These are phyloP conservation scores for Cardiosporidium cionae DNA, from an alignment of 169 alveolate species.

Conservation along the genomic window DNA sequence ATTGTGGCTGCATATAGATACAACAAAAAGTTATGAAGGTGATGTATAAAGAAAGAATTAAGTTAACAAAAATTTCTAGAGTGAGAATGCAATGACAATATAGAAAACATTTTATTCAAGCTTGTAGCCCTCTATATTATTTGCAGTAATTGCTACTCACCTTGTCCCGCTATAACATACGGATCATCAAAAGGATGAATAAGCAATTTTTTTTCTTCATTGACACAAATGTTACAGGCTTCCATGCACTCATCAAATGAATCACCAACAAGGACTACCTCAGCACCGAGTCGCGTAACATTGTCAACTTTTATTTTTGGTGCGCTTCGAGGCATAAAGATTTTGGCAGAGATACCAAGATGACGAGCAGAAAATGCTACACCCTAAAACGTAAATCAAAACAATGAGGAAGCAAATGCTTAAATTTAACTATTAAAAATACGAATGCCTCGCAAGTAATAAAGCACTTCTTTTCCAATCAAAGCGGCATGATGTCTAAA, in stretches of 20 bases:
- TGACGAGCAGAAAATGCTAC: slow-evolving; percentile 49
- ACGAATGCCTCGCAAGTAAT: too few species aligned
- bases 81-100: too few species aligned
- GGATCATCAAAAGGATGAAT: slow-evolving; percentile 29
- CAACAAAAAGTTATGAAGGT: neutral
- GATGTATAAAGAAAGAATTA: too few species aligned
- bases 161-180: slow-evolving; percentile 37
- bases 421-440: neutral
- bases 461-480: too few species aligned
- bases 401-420: neutral
- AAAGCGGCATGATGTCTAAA: too few species aligned
- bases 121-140: too few species aligned
- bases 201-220: slow-evolving; percentile 18
- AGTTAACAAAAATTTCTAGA: too few species aligned
- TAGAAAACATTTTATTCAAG: too few species aligned
- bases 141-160: neutral
- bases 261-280: slow-evolving; percentile 26
- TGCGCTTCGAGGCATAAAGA: slow-evolving; percentile 51
- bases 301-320: slow-evolving; percentile 48
- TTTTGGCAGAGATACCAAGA: slow-evolving; percentile 33
- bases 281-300: slow-evolving; percentile 30
- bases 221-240: slow-evolving; percentile 14
- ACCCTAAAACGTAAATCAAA: slow-evolving; percentile 32
- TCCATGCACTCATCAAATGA: slow-evolving; percentile 25
- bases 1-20: slow-evolving; percentile 13